Base-by-base conservation (phyloP, 1,139 yeast species). In the Pichia sp. region DNA sequence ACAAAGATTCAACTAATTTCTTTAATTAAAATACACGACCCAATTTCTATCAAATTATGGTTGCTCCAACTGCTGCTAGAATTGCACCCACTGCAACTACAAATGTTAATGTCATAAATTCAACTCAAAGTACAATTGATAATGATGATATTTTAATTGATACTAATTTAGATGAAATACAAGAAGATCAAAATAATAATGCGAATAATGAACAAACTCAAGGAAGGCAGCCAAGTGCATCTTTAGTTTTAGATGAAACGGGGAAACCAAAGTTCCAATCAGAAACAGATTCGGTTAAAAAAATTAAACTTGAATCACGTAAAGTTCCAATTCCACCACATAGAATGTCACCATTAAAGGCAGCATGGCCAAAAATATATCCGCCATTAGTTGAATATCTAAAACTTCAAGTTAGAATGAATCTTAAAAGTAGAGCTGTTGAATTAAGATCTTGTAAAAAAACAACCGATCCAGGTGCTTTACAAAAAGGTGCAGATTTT, bases 401-500 rank as follows among this genome's bases (percentile, higher is more conserved):
- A 62, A 89, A 93, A 68, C 74, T 93, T 59, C 99, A 95, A 71
- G 97, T 93, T 51, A 81, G 97, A 71, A 93, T 95, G 98, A 93
- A 93, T 69, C 72, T 87, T 61, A 83, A 81, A 66, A 84, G 89
- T 29, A 87, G 80, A 63, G 84, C 95, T 14, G 96, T 93, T 30
- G 96, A 91, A 66, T 70, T 93, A 63, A 82, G 89, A 70, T 91
- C 98, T 2, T 81, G 84, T 66, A 76, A 79, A 57, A 83, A 84
- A 62, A 91, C 98, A 5, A 84, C 85, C 3, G 99, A 95, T 63
- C 85, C 87, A 28, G 95, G 96, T 48, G 97, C 99, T 5, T 76
- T 93, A 60, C 99, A 93, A 67, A 93, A 93, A 69, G 99, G 98
- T 55, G 96, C 96, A 28, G 99, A 93, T 71, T 93, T 93, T 67